A percentile compares a stretch with the other conserved stretches of the same genome.
Conservation (phyloP, 495 filamentous ascomycete genomes). For the Elasticomyces elasticus region DNA sequence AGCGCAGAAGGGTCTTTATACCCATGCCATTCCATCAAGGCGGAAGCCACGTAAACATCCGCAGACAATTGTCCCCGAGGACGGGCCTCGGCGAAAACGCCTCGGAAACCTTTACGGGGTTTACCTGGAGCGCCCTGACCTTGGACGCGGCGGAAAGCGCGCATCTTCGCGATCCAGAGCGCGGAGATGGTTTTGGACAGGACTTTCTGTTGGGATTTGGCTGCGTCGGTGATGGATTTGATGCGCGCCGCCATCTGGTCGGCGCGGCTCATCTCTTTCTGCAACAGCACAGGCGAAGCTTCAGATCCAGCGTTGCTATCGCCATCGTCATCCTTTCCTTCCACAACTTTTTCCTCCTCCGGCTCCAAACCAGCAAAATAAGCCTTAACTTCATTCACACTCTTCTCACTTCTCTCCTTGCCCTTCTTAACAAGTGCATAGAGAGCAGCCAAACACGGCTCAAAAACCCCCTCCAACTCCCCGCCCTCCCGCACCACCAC, state of each 20-base stretch:
- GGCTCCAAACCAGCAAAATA: conserved; percentile 31
- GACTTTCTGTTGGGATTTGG: conserved; percentile 57
- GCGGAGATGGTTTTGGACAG: conserved; percentile 74
- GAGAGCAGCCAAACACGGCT: conserved; percentile 70
- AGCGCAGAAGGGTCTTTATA: conserved; percentile 86
- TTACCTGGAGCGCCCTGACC: conserved; percentile 68
- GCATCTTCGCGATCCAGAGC: conserved; percentile 88
- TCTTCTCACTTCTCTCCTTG: conserved; percentile 59
- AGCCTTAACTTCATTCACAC: conserved; percentile 64
- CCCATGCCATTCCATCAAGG: conserved; percentile 85
- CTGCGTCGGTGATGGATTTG: conserved; percentile 58
- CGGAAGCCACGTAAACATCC: conserved; percentile 86
- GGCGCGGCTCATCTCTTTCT: conserved; percentile 31
- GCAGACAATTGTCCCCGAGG: conserved; percentile 76
- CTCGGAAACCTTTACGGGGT: conserved; percentile 54
- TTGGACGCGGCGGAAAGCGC: conserved; percentile 85
- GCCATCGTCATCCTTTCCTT: conserved; percentile 39
- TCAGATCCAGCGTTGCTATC: conserved; percentile 46
- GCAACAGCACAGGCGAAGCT: conserved; percentile 43
- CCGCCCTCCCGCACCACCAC: conserved; percentile 43
- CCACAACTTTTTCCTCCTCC: neutral
- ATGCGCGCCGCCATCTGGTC: conserved; percentile 43
- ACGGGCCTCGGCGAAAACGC: conserved; percentile 78
- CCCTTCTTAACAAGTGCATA: conserved; percentile 68
- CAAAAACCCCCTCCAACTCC: conserved; percentile 67